phyloP scores from a whole-genome alignment of 179 eudicot genomes.

The Heliamphora pulchella region DNA sequence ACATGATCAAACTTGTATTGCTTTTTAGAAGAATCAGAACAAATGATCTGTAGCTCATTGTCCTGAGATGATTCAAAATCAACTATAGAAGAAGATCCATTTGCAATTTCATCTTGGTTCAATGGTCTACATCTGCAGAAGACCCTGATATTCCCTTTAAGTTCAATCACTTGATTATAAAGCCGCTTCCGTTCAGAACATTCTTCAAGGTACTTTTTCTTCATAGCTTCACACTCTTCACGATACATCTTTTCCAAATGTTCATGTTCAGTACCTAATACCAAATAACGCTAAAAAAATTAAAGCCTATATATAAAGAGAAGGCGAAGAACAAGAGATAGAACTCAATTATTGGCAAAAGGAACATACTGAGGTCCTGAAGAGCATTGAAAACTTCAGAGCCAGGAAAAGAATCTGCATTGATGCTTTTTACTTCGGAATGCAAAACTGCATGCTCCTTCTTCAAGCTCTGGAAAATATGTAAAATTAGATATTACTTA shows the following conservation, averaged over 20 bases:
- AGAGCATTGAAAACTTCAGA: slow-evolving; percentile 56
- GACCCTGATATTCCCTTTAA: slow-evolving; percentile 92
- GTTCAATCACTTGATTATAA: slow-evolving; percentile 93
- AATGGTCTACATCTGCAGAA: slow-evolving; percentile 91
- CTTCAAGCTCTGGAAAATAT: slow-evolving; percentile 46
- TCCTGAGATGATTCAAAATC: slow-evolving; percentile 69
- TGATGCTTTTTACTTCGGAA: slow-evolving; percentile 58
- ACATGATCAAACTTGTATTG: slow-evolving; percentile 93
- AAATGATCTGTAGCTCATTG: slow-evolving; percentile 53
- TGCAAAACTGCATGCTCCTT: slow-evolving; percentile 56
- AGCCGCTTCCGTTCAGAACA: slow-evolving; percentile 69
- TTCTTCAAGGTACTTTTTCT: slow-evolving; percentile 67
- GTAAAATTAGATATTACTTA: neutral
- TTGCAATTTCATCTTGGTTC: slow-evolving; percentile 53
- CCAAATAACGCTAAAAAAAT: slow-evolving; percentile 13
- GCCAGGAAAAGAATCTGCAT: slow-evolving; percentile 51
- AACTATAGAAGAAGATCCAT: slow-evolving; percentile 54
- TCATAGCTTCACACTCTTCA: slow-evolving; percentile 52
- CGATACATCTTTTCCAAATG: slow-evolving; percentile 48
- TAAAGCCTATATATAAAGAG: neutral
- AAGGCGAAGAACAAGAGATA: neutral
- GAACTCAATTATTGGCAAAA: neutral
- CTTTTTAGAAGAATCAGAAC: slow-evolving; percentile 77
- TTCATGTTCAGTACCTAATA: slow-evolving; percentile 62
- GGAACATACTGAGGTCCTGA: slow-evolving; percentile 57